Conservation (phyloP, 2,329 filamentous ascomycete genomes). For the Lanzia echinophila region DNA sequence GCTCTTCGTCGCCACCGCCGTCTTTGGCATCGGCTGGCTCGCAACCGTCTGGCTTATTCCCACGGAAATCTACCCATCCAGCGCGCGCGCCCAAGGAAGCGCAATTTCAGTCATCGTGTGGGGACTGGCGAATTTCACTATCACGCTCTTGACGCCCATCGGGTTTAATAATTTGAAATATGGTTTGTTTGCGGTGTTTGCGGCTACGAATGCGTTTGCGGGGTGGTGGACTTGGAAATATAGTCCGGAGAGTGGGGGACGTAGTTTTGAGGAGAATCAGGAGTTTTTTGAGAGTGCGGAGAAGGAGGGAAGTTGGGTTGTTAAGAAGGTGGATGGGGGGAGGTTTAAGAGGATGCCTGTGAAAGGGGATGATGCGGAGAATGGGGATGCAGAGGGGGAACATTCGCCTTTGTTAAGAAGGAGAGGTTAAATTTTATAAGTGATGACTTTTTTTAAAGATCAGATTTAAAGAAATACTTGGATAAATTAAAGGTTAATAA, state of each 20-base stretch:
- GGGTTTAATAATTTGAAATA: slow-evolving; percentile 53
- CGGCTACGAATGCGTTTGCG: slow-evolving; percentile 42
- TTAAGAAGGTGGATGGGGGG: slow-evolving; percentile 45
- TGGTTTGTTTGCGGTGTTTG: slow-evolving; percentile 52
- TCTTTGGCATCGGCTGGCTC: slow-evolving; percentile 55
- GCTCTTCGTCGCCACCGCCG: slow-evolving; percentile 51
- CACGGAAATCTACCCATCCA: slow-evolving; percentile 58
- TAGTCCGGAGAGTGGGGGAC: slow-evolving; percentile 51
- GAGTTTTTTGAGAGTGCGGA: slow-evolving; percentile 37
- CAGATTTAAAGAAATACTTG: too few species aligned
- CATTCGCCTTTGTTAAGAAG: slow-evolving; percentile 16
- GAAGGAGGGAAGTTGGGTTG: slow-evolving; percentile 46
- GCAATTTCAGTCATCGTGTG: slow-evolving; percentile 56
- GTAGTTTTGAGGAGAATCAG: slow-evolving; percentile 51
- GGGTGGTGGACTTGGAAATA: slow-evolving; percentile 46
- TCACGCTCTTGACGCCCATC: slow-evolving; percentile 55
- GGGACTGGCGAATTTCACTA: slow-evolving; percentile 42
- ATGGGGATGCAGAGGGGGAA: slow-evolving; percentile 6
- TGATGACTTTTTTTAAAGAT: not conserved
- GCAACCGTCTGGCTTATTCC: slow-evolving; percentile 50
- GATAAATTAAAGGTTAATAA: too few species aligned
- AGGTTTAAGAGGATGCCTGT: slow-evolving; percentile 33
- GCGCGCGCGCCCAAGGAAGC: slow-evolving; percentile 57
- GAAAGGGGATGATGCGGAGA: slow-evolving; percentile 10
- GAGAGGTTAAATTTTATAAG: not conserved